These are phyloP conservation scores for Endotrypanum monterogeii DNA, from an alignment of 208 protist species.

Conservation along the genomic window DNA sequence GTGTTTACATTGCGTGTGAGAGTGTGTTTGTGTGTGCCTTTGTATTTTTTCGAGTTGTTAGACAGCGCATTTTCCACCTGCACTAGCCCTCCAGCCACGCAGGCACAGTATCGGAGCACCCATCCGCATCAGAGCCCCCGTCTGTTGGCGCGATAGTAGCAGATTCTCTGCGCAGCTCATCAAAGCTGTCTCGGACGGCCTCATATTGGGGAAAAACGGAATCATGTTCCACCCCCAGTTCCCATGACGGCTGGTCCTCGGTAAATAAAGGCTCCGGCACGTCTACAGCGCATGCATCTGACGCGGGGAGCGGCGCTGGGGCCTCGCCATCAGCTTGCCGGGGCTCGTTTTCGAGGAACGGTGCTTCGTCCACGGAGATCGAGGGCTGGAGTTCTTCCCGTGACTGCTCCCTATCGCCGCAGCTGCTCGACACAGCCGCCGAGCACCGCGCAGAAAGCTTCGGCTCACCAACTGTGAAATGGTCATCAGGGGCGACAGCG, in stretches of 20 bases:
- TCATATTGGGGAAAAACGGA: background rate
- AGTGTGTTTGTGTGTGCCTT: background rate
- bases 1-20: no score
- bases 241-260: background rate
- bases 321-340: background rate
- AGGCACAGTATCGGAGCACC: conserved; percentile 3
- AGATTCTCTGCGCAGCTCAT: conserved; percentile 5
- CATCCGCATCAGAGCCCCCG: background rate
- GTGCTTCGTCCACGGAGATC: background rate
- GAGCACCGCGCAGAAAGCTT: background rate
- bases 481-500: background rate
- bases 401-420: background rate
- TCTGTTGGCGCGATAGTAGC: background rate
- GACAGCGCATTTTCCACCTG: background rate
- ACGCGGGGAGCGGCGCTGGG: no score
- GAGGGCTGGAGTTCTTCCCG: background rate
- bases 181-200: conserved; percentile 9
- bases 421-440: background rate
- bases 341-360: background rate
- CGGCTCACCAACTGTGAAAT: no score
- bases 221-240: background rate
- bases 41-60: background rate
- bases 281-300: background rate
- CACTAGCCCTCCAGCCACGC: conserved; percentile 20
- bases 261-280: background rate